phyloP scores from a whole-genome alignment of 148 eudicot genomes.

The Simmondsia chinensis region DNA sequence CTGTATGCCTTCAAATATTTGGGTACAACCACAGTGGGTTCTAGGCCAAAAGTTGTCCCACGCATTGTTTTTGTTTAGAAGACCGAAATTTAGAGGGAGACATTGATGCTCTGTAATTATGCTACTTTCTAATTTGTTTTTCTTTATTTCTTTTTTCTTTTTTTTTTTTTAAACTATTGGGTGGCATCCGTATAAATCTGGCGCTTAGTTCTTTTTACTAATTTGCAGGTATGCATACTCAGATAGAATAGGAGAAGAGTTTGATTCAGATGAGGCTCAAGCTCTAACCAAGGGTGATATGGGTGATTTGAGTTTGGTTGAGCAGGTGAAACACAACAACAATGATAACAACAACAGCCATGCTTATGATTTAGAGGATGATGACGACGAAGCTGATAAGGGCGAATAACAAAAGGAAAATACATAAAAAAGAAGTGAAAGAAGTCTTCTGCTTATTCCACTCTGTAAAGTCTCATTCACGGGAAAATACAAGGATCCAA shows the following conservation, averaged over 20 bases:
- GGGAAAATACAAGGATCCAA: too few species aligned
- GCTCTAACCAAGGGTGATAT: conserved; percentile 41
- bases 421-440: neutral
- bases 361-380: conserved; percentile 48
- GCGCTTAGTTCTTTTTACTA: neutral
- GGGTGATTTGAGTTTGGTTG: conserved; percentile 68
- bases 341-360: conserved; percentile 20
- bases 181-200: too few species aligned
- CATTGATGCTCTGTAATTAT: too few species aligned
- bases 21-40: too few species aligned
- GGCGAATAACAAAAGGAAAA: conserved; percentile 29
- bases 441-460: neutral
- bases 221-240: conserved; percentile 69
- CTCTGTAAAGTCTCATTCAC: neutral
- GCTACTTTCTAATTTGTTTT: too few species aligned
- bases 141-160: neutral
- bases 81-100: too few species aligned
- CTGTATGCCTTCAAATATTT: too few species aligned
- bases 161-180: too few species aligned
- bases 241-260: conserved; percentile 52
- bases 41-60: too few species aligned
- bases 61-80: too few species aligned
- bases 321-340: conserved; percentile 36
- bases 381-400: conserved; percentile 36
- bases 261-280: conserved; percentile 71